Evolutionary conservation across 305 asterid genomes (phyloP), one percentile per base, ranked within the genome.

Genomic region (Rubia peregrina): DNA sequence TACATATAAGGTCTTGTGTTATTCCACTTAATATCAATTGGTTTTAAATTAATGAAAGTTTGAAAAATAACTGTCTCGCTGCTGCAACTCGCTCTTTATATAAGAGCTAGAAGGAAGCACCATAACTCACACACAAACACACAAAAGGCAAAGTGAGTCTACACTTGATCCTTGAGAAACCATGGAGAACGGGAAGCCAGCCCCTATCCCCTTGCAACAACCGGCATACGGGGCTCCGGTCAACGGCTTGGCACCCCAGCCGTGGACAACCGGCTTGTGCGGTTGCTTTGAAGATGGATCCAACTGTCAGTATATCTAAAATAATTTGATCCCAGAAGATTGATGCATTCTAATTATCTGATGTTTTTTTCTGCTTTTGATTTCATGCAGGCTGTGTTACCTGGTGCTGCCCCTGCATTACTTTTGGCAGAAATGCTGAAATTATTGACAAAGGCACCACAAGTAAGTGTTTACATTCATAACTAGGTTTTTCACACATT

Each of bases 391-490:
- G 83, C 41, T 79, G 72, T 60, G 68, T 76, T 24, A 79, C 80
- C 26, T 65, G 78, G 36, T 79, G 77, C 62, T 79, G 83, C 21
- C 83, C 83, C 21, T 76, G 83, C 71, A 74, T 79, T 49, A 69
- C 80, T 30, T 76, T 79, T 60, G 82, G 83, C 46, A 62, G 67
- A 38, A 79, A 79, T 69, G 80, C 68, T 61, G 83, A 79, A 67
- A 79, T 79, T 30, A 65, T 79, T 60, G 80, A 73, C 16, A 61
- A 59, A 72, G 83, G 83, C 67, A 57, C 61, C 13, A 73, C 78
- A 30, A 73, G 83, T 76, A 79, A 74, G 56, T 44, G 30, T 30
- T 30, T 30, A 30, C 1, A 30, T 30, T 30, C 36, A 30, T 33
- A 2, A 33, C 36, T 33, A 33, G 5, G 36, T 33, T 33, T 33